A percentile compares a stretch with the other conserved stretches of the same genome.
These are phyloP conservation scores for Oleoguttula mirabilis DNA, from an alignment of 495 filamentous ascomycete genomes.

Conservation along the genomic window DNA sequence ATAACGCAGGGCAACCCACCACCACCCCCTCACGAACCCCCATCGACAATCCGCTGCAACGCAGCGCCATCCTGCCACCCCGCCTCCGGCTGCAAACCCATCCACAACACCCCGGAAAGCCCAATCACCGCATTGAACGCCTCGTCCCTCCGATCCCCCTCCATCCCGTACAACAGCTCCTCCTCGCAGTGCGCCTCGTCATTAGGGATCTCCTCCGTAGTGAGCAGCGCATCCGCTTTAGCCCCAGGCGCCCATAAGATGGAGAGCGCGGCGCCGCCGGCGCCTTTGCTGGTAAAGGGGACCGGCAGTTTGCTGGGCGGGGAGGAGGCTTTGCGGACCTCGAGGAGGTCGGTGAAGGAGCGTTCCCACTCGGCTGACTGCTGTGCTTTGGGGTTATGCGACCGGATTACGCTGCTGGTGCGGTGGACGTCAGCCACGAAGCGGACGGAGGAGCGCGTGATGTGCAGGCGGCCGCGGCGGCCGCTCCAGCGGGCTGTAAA, in stretches of 20 bases:
- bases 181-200: slow-evolving; percentile 20
- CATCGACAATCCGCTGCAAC: no score
- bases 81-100: slow-evolving; percentile 16
- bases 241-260: slow-evolving; percentile 4
- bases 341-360: slow-evolving; percentile 1
- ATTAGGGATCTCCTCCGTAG: slow-evolving; percentile 22
- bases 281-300: slow-evolving; percentile 12
- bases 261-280: background rate
- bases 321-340: slow-evolving; percentile 3
- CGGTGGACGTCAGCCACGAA: slow-evolving; percentile 1
- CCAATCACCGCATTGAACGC: slow-evolving; percentile 32
- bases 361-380: background rate
- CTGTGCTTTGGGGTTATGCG: background rate
- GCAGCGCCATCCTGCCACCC: no score
- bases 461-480: slow-evolving; percentile 1
- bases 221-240: slow-evolving; percentile 15
- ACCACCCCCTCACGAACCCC: no score
- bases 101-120: slow-evolving; percentile 27
- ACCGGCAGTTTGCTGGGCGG: slow-evolving; percentile 10
- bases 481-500: slow-evolving; percentile 4
- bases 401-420: no score
- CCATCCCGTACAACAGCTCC: slow-evolving; percentile 21
- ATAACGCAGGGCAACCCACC: no score
- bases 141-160: slow-evolving; percentile 26
- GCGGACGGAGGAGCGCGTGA: background rate